Conservation (phyloP, 2,329 filamentous ascomycete genomes). For the Fonsecaea pedrosoi region DNA sequence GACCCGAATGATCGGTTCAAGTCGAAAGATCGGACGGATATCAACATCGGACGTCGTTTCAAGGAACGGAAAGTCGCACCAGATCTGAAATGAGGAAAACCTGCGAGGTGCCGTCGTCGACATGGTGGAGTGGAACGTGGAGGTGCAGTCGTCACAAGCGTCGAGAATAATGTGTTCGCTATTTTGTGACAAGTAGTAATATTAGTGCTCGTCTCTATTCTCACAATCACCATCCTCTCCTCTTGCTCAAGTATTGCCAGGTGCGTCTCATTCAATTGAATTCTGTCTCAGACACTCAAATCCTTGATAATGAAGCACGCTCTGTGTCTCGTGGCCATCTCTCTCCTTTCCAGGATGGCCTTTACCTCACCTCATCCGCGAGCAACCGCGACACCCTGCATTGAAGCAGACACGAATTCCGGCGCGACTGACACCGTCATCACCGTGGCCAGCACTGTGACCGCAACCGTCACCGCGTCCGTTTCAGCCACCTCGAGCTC, state of each 20-base stretch:
- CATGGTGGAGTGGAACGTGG: background rate
- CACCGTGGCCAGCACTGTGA: conserved; percentile 19
- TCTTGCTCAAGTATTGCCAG: background rate
- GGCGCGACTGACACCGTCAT: conserved; percentile 12
- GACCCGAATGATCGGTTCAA: conserved; percentile 1
- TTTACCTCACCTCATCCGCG: conserved; percentile 16
- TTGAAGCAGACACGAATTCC: background rate
- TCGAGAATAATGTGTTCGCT: background rate
- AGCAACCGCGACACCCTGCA: background rate
- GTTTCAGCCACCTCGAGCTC: conserved; percentile 23
- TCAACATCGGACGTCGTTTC: conserved; percentile 22
- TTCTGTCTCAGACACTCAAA: conserved; percentile 1
- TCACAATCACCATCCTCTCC: background rate
- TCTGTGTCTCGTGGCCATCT: conserved; percentile 5
- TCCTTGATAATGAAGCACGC: conserved; percentile 12
- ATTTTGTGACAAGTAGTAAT: background rate
- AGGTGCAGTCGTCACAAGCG: background rate
- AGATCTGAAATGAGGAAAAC: conserved; percentile 13
- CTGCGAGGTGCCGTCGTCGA: conserved; percentile 24
- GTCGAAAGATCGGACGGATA: conserved; percentile 10
- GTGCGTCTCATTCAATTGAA: conserved; percentile 1
- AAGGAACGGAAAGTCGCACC: conserved; percentile 20
- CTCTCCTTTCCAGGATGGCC: conserved; percentile 7
- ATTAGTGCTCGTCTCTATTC: background rate
- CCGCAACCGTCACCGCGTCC: conserved; percentile 21